Base-by-base conservation (phyloP, 164 flowering plant genomes). In the Macadamia tetraphylla region DNA sequence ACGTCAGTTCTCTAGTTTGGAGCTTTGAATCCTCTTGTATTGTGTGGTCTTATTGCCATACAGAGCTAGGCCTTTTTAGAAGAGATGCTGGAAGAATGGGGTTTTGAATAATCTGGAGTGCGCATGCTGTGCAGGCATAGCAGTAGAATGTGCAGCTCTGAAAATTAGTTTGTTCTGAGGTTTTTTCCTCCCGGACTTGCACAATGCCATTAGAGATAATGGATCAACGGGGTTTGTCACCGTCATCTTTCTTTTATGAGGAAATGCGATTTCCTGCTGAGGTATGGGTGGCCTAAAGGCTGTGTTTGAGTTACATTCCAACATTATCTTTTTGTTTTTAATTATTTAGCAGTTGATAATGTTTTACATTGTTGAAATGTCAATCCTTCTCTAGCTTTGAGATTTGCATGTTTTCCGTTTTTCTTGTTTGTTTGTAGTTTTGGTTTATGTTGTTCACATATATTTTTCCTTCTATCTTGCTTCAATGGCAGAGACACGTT, bases 401-500 rank as follows among this genome's bases (percentile, higher is more conserved):
- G 23, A 17, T 64, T 64, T 60, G 58, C 40, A 2, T 55, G 11
- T 18, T 31, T 13, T 11, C 59, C 11, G 18, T 60, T 29, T 6
- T 55, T 59, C 60, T 56, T 7, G 23, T 65, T 65, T 70, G 15
- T 14, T 42, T 29, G 11, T 18, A 0, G 29, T 32, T 3, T 15
- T 43, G 10, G 17, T 57, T 31, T 58, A 18, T 40, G 6, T 67
- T 30, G 9, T 7, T 3, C 10, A 29, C 9, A n/a, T 11, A 1
- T 17, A 43, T 18, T 43, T n/a, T 31, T 17, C 42, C 40, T n/a
- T n/a, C 15, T 57, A 17, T 44, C 44, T 30, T 52, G 2, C 59
- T 79, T 74, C 40, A 35, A 35, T 35, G 62, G 70, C 88, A 83
- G 94, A 81, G 86, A 71, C 85, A 83, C 62, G 70, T 81, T 67